Base-by-base conservation (phyloP, 495 filamentous ascomycete species). In the Xylaria grammica region DNA sequence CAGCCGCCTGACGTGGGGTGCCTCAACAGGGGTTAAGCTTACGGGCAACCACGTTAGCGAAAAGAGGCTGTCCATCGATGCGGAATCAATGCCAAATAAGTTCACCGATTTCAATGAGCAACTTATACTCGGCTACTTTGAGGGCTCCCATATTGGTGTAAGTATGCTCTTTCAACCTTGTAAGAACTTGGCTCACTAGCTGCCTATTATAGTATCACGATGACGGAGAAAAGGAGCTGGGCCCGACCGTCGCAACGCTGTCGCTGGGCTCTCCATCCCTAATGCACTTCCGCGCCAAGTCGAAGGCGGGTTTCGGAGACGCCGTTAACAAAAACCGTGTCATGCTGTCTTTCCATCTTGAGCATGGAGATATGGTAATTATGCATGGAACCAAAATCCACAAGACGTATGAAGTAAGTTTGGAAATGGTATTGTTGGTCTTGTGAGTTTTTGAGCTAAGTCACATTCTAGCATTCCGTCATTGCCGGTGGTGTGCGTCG, bases 301-400 rank as follows among this genome's bases (percentile, higher is more conserved):
- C 72, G 4, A 86, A 82, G 51, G 78, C 82, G 27, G 81, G 74
- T 24, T 76, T 72, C 11, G 74, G 69, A 49, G 60, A 62, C n/a
- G 72, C 72, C 66, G 59, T 67, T 49, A 48, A 24, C 62, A 72
- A 58, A 69, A 63, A 72, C 73, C 55, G n/a, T 26, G 69, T 65
- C 48, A 68, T 79, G 44, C 66, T 82, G 4, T 71, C 73, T 36
- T 66, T 81, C 8, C 40, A 66, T 1, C 81, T 96, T 32, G 72
- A 83, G 32, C 93, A 96, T 72, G 93, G 93, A 0, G 92, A 96
- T 69, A 80, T 94, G 49, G 82, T 96, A 27, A 82, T 96, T 2
- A 96, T 96, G 93, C 85, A 92, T 69, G 93, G 92, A 0, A 77
- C 77, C 0, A 70, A 78, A 1, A 85, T 96, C 30, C 93, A 96